Conservation (phyloP, 495 filamentous ascomycete genomes). For the Daldinia grandis region DNA sequence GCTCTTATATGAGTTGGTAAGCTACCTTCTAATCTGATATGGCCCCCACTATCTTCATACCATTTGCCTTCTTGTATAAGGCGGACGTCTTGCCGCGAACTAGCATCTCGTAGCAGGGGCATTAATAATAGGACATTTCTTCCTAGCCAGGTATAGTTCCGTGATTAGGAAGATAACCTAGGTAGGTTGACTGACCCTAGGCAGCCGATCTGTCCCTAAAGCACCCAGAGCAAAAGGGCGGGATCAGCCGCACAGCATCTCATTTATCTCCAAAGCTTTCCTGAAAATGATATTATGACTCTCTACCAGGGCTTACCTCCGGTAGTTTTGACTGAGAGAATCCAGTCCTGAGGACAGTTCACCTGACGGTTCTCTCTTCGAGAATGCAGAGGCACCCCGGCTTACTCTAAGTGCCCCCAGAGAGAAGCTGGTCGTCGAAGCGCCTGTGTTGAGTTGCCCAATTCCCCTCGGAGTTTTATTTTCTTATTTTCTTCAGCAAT, state of each 20-base stretch:
- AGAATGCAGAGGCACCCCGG: slow-evolving; percentile 6
- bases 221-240: slow-evolving; percentile 30
- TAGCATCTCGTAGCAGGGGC: slow-evolving; percentile 6
- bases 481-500: slow-evolving; percentile 6
- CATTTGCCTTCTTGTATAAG: slow-evolving; percentile 13
- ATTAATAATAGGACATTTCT: slow-evolving; percentile 20
- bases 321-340: slow-evolving; percentile 29
- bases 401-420: slow-evolving; percentile 13
- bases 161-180: slow-evolving; percentile 7
- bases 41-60: slow-evolving; percentile 12
- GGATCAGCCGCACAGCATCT: slow-evolving; percentile 49
- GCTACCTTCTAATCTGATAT: not conserved
- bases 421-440: slow-evolving; percentile 19
- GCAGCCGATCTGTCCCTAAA: slow-evolving; percentile 36
- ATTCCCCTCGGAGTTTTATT: slow-evolving; percentile 10
- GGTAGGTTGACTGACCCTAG: slow-evolving; percentile 36
- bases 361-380: slow-evolving; percentile 39
- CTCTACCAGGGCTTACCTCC: slow-evolving; percentile 25
- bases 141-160: slow-evolving; percentile 35
- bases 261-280: slow-evolving; percentile 33
- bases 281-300: slow-evolving; percentile 35
- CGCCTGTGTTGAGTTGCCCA: slow-evolving; percentile 32
- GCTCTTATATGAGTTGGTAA: not conserved
- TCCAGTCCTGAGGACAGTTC: slow-evolving; percentile 43
- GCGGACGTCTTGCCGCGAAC: slow-evolving; percentile 3